These are phyloP conservation scores for Alternaria conjuncta DNA, from an alignment of 2,329 filamentous ascomycete species.

Conservation along the genomic window DNA sequence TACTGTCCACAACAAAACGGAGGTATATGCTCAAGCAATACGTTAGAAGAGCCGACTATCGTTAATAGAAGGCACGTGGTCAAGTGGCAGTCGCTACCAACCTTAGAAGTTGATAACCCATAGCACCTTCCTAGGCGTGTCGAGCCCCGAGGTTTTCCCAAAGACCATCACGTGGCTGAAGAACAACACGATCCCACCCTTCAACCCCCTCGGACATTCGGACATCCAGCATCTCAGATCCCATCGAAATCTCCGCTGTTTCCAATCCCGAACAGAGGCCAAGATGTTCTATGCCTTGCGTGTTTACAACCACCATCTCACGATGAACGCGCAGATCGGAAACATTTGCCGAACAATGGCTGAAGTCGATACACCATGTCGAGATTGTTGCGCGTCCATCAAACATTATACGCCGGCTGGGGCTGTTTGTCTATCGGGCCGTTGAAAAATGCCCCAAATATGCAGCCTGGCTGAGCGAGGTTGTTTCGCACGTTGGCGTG, in stretches of 20 bases:
- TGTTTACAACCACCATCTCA: not conserved
- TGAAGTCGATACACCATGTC: not conserved
- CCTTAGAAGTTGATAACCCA: not conserved
- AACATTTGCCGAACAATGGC: constrained; percentile 1
- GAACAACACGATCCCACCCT: not conserved
- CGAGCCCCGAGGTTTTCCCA: not conserved
- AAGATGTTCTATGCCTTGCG: not conserved
- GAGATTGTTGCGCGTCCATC: not conserved
- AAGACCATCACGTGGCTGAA: not conserved
- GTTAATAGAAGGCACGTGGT: not conserved
- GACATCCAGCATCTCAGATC: not conserved
- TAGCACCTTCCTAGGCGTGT: not conserved
- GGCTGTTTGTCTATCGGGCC: not conserved
- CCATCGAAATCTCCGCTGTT: not conserved
- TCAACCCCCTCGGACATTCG: not conserved
- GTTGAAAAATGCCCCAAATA: constrained; percentile 5
- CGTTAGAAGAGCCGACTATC: not conserved
- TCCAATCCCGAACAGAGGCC: not conserved
- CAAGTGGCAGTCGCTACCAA: not conserved
- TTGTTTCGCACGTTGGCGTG: constrained; percentile 1
- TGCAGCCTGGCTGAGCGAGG: not conserved
- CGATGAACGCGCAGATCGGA: not conserved
- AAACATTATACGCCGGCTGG: not conserved
- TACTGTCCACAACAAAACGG: not conserved
- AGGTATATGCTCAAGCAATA: not conserved